Evolutionary conservation across 371 early-diverging fungal genomes (phyloP).

Genomic region (Quaeritorhiza haematococci): DNA sequence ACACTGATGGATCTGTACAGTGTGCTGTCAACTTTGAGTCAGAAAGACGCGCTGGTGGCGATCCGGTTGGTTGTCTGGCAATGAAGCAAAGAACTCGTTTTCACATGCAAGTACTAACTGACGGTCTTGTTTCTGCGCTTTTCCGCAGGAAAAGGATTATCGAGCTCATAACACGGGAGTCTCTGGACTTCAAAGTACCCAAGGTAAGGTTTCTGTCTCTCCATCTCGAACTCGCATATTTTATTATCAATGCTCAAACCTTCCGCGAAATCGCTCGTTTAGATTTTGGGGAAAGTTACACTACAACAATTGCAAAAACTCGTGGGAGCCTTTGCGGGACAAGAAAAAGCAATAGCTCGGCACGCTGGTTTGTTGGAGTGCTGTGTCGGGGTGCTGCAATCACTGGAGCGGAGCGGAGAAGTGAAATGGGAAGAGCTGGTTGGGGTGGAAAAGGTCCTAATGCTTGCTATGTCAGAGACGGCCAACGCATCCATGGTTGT

Average conservation of each 20-base stretch:
- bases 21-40: constrained; percentile 16
- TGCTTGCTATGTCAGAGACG: constrained; percentile 17
- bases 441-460: constrained; percentile 17
- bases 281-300: constrained; percentile 20
- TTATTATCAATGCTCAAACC: neutral
- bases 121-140: neutral
- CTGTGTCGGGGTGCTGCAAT: constrained; percentile 9
- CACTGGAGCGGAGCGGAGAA: constrained; percentile 5
- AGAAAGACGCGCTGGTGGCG: constrained; percentile 23
- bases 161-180: constrained; percentile 17
- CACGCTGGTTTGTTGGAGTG: constrained; percentile 13
- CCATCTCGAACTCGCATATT: neutral
- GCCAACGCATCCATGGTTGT: constrained; percentile 4
- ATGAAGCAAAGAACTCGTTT: too few relatives aligned
- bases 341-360: constrained; percentile 11
- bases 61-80: constrained; percentile 12
- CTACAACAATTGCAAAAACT: constrained; percentile 21
- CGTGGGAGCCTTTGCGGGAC: constrained; percentile 10
- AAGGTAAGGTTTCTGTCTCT: neutral
- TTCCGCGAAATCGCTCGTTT: neutral
- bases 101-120: neutral
- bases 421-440: constrained; percentile 18
- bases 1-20: constrained; percentile 20
- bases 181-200: neutral
- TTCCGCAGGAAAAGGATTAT: constrained; percentile 15